Evolutionary conservation across 306 rosid genomes (phyloP).

Genomic region (Trifolium pratense): DNA sequence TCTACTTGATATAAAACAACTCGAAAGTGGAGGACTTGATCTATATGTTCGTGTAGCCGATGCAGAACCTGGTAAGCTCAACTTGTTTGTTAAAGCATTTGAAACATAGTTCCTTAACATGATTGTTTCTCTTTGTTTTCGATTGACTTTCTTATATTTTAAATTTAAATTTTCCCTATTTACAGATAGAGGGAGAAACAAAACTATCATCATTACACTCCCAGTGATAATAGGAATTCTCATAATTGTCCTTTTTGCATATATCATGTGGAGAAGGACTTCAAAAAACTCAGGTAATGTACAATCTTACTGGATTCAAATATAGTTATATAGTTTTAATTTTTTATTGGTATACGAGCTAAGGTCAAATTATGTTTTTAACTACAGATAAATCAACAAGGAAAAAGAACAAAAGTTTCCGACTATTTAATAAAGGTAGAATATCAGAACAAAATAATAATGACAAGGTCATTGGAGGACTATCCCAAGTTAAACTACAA

Average conservation of each 20-base stretch:
- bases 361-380: too few relatives aligned
- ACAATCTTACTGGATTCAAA: background rate
- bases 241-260: conserved; percentile 31
- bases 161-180: background rate
- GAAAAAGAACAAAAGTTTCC: background rate
- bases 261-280: conserved; percentile 28
- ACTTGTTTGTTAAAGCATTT: background rate
- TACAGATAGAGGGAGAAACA: conserved; percentile 1
- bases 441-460: background rate
- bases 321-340: too few relatives aligned
- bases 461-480: background rate
- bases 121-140: background rate
- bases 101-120: background rate
- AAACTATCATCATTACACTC: conserved; percentile 5
- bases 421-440: background rate
- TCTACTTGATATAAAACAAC: background rate
- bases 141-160: background rate
- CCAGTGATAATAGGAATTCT: conserved; percentile 21
- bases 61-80: conserved; percentile 27
- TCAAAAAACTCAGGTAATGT: conserved; percentile 13
- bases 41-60: conserved; percentile 1
- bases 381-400: too few relatives aligned
- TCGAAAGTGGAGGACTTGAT: background rate
- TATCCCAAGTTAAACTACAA: background rate
- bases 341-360: too few relatives aligned